Conservation (phyloP, 805 yeast genomes). For the Ogataea populi-albae region DNA sequence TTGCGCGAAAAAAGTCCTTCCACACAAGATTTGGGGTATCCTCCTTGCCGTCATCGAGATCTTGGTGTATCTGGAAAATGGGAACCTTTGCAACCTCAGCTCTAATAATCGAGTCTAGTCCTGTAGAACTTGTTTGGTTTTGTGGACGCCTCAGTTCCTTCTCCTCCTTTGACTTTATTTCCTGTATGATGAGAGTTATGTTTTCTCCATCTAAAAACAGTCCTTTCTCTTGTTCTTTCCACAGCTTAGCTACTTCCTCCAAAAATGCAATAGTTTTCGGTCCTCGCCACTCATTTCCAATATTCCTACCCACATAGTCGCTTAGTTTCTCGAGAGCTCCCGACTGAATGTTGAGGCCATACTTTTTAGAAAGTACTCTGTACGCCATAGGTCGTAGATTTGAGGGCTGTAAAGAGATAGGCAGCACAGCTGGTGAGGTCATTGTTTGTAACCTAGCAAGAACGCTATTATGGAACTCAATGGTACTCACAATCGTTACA, state of each 20-base stretch:
- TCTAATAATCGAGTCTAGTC: neutral
- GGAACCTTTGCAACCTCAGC: neutral
- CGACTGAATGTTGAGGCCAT: slow-evolving; percentile 85
- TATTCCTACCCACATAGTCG: slow-evolving; percentile 67
- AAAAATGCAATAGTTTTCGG: slow-evolving; percentile 57
- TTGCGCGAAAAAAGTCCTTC: slow-evolving; percentile 67
- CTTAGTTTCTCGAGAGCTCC: slow-evolving; percentile 76
- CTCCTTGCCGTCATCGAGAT: slow-evolving; percentile 3
- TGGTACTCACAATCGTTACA: too few relatives aligned
- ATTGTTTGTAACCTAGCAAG: slow-evolving; percentile 11
- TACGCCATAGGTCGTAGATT: slow-evolving; percentile 90
- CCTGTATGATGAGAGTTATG: slow-evolving; percentile 60
- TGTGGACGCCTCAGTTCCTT: slow-evolving; percentile 4
- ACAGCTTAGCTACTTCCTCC: slow-evolving; percentile 73
- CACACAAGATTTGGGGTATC: slow-evolving; percentile 44
- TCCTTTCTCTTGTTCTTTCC: slow-evolving; percentile 91
- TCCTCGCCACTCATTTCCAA: slow-evolving; percentile 86
- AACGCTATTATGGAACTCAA: too few relatives aligned
- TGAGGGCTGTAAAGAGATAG: slow-evolving; percentile 74
- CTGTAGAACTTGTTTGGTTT: slow-evolving; percentile 11
- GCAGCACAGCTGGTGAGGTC: slow-evolving; percentile 50
- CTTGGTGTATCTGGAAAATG: slow-evolving; percentile 16
- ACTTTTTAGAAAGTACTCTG: slow-evolving; percentile 84
- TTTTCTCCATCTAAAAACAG: slow-evolving; percentile 78
- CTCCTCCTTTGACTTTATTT: slow-evolving; percentile 30